phyloP scores from a whole-genome alignment of 495 filamentous ascomycete species.

The Aspergillus sclerotioniger region DNA sequence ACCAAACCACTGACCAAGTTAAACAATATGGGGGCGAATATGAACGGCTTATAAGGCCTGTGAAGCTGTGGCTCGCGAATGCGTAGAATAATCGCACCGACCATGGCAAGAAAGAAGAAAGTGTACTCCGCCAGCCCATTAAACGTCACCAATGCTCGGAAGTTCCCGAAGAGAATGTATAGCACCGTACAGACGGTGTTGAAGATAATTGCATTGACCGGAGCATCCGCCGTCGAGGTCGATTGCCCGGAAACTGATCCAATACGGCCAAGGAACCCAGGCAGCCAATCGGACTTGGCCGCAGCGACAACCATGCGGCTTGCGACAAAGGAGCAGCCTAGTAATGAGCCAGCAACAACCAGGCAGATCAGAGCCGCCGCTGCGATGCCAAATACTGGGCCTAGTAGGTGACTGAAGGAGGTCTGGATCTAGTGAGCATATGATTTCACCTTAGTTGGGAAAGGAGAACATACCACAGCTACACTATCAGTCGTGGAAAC shows the following conservation, averaged over 20 bases:
- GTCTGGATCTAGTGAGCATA: conserved; percentile 8
- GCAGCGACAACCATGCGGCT: conserved; percentile 23
- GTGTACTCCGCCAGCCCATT: conserved; percentile 22
- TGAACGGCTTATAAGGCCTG: conserved; percentile 20
- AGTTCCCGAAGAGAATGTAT: conserved; percentile 21
- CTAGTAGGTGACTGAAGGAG: conserved; percentile 17
- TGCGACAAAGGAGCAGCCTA: conserved; percentile 21
- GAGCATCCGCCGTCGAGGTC: conserved; percentile 11
- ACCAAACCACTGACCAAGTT: conserved; percentile 21
- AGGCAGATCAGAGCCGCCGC: conserved; percentile 19
- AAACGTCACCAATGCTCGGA: conserved; percentile 22
- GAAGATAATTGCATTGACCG: conserved; percentile 21
- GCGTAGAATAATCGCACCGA: conserved; percentile 19
- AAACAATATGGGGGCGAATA: conserved; percentile 14
- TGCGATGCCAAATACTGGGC: conserved; percentile 13
- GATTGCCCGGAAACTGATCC: conserved; percentile 2
- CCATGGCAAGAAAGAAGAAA: conserved; percentile 21
- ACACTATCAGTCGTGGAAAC: conserved; percentile 23
- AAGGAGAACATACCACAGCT: conserved; percentile 14
- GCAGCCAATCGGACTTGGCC: conserved; percentile 20
- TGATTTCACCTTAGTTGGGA: not conserved
- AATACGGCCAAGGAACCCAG: conserved; percentile 14
- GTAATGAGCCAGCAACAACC: conserved; percentile 19
- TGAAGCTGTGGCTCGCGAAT: conserved; percentile 14
- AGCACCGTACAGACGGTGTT: conserved; percentile 13